These are phyloP conservation scores for Hemisphaericaspora xylanilytica DNA, from an alignment of 1,139 yeast genomes.

Conservation along the genomic window DNA sequence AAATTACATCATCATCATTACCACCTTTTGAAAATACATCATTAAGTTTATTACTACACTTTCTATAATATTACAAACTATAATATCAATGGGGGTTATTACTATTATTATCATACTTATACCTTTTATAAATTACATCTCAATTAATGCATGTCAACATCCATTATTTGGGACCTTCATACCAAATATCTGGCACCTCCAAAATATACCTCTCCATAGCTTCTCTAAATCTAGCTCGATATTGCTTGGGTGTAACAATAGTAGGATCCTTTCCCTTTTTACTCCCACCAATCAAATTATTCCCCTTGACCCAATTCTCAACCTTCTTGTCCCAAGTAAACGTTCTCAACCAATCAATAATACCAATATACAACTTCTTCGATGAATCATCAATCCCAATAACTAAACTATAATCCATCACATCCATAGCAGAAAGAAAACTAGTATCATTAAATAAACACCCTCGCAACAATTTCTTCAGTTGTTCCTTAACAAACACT, in stretches of 20 bases:
- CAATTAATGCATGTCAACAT: too few relatives aligned
- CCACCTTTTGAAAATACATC: too few relatives aligned
- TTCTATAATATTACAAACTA: too few relatives aligned
- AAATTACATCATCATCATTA: too few relatives aligned
- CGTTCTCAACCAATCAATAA: constrained; percentile 91
- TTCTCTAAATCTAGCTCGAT: constrained; percentile 88
- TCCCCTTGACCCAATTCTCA: constrained; percentile 97
- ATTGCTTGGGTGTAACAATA: constrained; percentile 93
- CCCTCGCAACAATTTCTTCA: constrained; percentile 78
- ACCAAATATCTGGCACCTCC: constrained; percentile 92
- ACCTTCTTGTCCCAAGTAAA: constrained; percentile 98
- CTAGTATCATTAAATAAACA: constrained; percentile 94
- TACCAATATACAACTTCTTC: constrained; percentile 78
- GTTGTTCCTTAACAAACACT: constrained; percentile 88
- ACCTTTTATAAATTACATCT: too few relatives aligned
- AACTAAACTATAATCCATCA: constrained; percentile 96
- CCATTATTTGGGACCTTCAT: constrained; percentile 32
- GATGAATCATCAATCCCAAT: constrained; percentile 77
- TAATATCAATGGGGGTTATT: too few relatives aligned
- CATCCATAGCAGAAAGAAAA: constrained; percentile 94
- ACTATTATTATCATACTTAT: too few relatives aligned
- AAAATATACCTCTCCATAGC: constrained; percentile 96
- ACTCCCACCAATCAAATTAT: constrained; percentile 71
- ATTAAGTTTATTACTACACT: too few relatives aligned
- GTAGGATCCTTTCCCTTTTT: constrained; percentile 94